Percentiles rank a stretch among this genome's conserved stretches.
Conservation (phyloP, 169 alveolate genomes). For the Amoebophrya sp. region DNA sequence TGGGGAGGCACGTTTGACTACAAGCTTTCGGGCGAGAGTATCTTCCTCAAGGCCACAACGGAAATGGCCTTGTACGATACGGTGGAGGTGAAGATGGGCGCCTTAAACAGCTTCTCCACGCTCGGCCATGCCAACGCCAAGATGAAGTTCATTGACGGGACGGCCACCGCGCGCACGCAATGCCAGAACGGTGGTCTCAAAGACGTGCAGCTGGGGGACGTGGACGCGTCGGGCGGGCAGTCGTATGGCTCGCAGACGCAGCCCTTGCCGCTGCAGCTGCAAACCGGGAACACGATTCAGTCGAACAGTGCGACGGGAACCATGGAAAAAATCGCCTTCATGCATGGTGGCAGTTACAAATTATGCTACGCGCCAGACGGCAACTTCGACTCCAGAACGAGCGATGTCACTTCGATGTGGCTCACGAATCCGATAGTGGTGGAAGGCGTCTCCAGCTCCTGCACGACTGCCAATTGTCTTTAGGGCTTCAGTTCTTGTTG, state of each 20-base stretch:
- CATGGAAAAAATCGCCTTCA: neutral
- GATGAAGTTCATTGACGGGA: neutral
- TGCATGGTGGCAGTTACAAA: constrained; percentile 26
- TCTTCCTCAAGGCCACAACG: neutral
- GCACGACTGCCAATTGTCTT: neutral
- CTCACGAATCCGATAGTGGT: neutral
- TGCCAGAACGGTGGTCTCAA: neutral
- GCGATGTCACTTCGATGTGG: neutral
- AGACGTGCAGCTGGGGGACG: neutral
- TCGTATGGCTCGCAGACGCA: neutral
- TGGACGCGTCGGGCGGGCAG: neutral
- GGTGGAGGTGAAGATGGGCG: neutral
- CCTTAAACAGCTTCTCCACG: neutral
- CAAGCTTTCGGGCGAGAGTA: neutral
- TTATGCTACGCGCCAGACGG: constrained; percentile 31
- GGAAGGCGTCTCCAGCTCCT: neutral
- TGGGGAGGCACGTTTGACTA: neutral
- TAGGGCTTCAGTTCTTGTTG: no score
- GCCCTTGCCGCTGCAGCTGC: neutral
- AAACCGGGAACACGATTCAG: neutral
- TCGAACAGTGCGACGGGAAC: neutral
- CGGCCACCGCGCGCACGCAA: constrained; percentile 20
- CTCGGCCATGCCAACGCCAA: neutral
- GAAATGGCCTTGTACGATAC: neutral
- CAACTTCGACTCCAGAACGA: neutral